Base-by-base conservation (phyloP, 345 rosid species). In the Bruguiera parviflora region DNA sequence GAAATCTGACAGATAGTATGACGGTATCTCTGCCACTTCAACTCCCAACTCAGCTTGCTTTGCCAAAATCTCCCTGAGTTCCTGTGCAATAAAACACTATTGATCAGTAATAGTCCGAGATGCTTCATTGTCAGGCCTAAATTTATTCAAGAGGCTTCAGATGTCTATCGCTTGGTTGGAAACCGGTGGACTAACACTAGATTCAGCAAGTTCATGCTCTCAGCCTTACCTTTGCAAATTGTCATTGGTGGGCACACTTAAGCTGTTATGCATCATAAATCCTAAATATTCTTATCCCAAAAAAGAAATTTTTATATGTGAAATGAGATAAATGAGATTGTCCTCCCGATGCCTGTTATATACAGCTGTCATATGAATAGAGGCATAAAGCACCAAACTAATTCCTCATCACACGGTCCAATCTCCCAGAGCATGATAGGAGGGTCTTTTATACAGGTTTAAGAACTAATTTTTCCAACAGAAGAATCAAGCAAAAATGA, bases 11-110 rank as follows among this genome's bases (percentile, higher is more conserved):
- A 92, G 76, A 81, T 95, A 92, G 65, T 84, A 73, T 15, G 89
- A 78, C 11, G 96, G 96, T 74, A 95, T 75, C 82, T 95, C 99
- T 58, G 98, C 98, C 69, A 92, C 94, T 82, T 90, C 96, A 73
- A 86, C 83, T 60, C 96, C 97, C 72, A 95, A 77, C 79, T 90
- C 94, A 24, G 90, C 96, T 75, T 95, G 99, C 92, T 86, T 89
- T 51, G 87, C 88, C 79, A 95, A 79, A n/a, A 95, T 80, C 67
- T 92, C 89, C 82, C 70, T 88, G 67, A 95, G 91, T 90, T 86
- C 92, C 99, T 95, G 85, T 79, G 79, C 43, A 60, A 21, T 24
- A 27, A 56, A 56, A 56, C 25, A 16, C 10, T 56, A 24, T 8
- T 15, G 28, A 27, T 27, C 29, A 56, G 59, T 24, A 22, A 56